phyloP scores from a whole-genome alignment of 768 basidiomycete genomes.

The Termitomyces sp. region DNA sequence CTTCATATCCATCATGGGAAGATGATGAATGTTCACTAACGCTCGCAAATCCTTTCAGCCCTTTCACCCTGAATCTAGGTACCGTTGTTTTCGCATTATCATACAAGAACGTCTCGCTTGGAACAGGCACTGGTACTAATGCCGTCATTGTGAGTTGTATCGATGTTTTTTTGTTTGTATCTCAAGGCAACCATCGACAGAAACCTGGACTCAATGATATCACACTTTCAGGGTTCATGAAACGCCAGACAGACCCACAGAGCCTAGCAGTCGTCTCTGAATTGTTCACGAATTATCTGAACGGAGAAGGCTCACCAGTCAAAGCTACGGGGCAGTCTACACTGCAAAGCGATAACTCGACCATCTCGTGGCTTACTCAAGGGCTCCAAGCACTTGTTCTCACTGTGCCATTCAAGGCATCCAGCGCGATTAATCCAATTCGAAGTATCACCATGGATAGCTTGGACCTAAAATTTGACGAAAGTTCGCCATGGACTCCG shows the following conservation, averaged over 20 bases:
- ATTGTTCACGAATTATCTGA: conserved; percentile 71
- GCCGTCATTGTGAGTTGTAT: conserved; percentile 46
- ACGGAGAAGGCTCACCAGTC: conserved; percentile 55
- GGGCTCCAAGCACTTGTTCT: conserved; percentile 58
- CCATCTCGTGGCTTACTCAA: conserved; percentile 63
- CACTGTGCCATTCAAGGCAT: conserved; percentile 57
- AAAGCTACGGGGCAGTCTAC: conserved; percentile 59
- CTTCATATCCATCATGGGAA: background rate
- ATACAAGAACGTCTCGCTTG: conserved; percentile 55
- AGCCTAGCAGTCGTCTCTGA: conserved; percentile 50
- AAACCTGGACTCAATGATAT: conserved; percentile 54
- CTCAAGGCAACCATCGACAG: conserved; percentile 24
- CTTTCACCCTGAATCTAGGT: conserved; percentile 67
- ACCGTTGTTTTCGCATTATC: conserved; percentile 60
- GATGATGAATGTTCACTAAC: background rate
- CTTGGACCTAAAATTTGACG: conserved; percentile 54
- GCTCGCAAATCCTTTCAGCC: conserved; percentile 30
- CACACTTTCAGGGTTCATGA: conserved; percentile 52
- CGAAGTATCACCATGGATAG: conserved; percentile 59
- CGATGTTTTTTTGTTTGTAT: background rate
- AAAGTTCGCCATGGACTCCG: conserved; percentile 54
- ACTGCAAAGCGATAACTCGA: conserved; percentile 48
- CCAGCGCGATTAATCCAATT: conserved; percentile 56
- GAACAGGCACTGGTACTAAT: conserved; percentile 49
- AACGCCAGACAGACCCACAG: conserved; percentile 44